Base-by-base conservation (phyloP, 345 rosid genomes). In the Cardamine chenopodiifolia region DNA sequence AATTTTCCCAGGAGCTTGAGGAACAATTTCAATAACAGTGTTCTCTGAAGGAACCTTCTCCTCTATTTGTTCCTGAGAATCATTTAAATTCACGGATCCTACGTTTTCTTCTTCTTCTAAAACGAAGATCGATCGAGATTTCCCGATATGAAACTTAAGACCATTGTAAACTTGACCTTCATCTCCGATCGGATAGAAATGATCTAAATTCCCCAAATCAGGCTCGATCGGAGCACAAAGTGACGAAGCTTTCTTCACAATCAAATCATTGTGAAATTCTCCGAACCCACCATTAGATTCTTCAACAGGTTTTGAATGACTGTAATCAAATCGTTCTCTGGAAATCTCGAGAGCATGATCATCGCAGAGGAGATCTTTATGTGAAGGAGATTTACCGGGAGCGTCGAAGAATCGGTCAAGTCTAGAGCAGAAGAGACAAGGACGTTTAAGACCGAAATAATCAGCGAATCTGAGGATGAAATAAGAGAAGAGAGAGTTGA, bases 351-450 rank as follows among this genome's bases (percentile, higher is more conserved):
- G 56, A 39, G 92, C 88, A 68, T 95, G 99, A 79, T 75, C 79
- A 40, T 89, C 86, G 76, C 99, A 95, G 32, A 95, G 83, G 15
- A 92, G 96, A 85, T 89, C 88, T 76, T 78, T 72, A 67, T 85
- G 83, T 8, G 83, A 86, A 64, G 74, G 73, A 47, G 78, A 79
- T 39, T 80, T 84, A 44, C 73, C 60, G 2, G 79, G 19, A 5
- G 87, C 86, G 34, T 86, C 86, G 53, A 92, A 85, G 84, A 88
- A 40, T 31, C 89, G 90, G 69, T 95, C 99, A 48, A 95, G 88
- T 79, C 94, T 75, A 2, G 95, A 84, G 63, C 99, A 96, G 88
- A 85, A 83, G 67, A 88, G 83, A 29, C 99, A 96, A 62, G 98
- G 98, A 62, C 85, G 87, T 53, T 85, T 81, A 25, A 96, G 98